A percentile compares a stretch with the other conserved stretches of the same genome.
Evolutionary conservation across 495 filamentous ascomycete genomes (phyloP).

Genomic region (Neurospora sp.): DNA sequence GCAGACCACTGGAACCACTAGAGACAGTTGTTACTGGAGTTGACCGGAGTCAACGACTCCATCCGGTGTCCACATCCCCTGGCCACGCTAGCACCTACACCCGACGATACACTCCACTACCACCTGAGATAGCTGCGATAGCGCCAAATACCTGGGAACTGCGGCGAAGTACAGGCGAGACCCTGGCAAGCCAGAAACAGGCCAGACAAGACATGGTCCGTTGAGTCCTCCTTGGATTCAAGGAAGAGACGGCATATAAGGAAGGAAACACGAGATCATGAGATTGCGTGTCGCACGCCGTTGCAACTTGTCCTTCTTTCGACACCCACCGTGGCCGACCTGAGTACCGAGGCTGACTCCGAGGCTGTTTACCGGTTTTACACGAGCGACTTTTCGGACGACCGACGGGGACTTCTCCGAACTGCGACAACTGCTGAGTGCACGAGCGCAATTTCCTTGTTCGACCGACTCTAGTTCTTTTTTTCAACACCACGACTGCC

Average conservation of each 20-base stretch:
- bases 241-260: not conserved
- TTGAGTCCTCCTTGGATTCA: not conserved
- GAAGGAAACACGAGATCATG: constrained; percentile 16
- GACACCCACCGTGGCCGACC: constrained; percentile 16
- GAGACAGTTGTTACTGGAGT: not conserved
- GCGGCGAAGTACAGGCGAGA: not conserved
- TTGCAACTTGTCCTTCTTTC: not conserved
- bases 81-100: not conserved
- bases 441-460: not conserved
- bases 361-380: not conserved
- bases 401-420: not conserved
- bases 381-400: not conserved
- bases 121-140: not conserved
- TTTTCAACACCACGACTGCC: not conserved
- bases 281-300: constrained; percentile 6
- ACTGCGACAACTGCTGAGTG: not conserved
- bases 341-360: not conserved
- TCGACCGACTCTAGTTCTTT: not conserved
- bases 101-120: not conserved
- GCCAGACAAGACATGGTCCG: not conserved
- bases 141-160: not conserved
- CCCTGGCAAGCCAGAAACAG: not conserved
- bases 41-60: not conserved
- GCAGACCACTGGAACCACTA: not conserved
- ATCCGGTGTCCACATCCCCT: not conserved